Base-by-base conservation (phyloP, 768 basidiomycete species). In the Serendipita vermifera region DNA sequence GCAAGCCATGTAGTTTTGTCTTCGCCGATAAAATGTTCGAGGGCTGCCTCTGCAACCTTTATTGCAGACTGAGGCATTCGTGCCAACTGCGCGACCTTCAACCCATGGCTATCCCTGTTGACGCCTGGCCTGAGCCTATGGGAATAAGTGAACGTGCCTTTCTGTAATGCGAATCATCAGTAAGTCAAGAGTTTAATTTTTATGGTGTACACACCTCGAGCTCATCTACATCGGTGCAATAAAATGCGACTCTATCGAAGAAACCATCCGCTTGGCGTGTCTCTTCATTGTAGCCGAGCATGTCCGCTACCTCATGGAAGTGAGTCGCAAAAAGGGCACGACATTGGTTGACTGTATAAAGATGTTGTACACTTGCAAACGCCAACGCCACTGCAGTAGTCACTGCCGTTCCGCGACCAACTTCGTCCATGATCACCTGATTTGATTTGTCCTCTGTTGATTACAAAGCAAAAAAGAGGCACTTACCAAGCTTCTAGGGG, bases 351-450 rank as follows among this genome's bases (percentile, higher is more conserved):
- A 77, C 75, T 33, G 77, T 70, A 35, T 81, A 69, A 17, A 97
- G 75, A 66, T 97, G 83, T 63, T 93, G 83, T 32, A 93, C 75
- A 2, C 89, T 82, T 4, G 89, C 87, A 64, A 90, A 97, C 15
- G 96, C 93, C 53, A 98, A 88, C 0, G 94, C 90, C 13, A 97
- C 68, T 7, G 94, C 94, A 63, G 96, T 93, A 59, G 81, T 81
- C 5, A 92, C 81, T 0, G 92, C 92, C 3, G 94, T 98, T 32
- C 94, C 94, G 62, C 94, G 73, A 4, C 94, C 94, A n/a, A 99
- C 92, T 72, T 99, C 94, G 66, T 99, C 94, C 89, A 99, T 93
- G 60, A 99, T 93, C n/a, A 98, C 86, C 89, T 92, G 62, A 26
- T 9, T 6, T 22, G 39, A 26, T 31, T n/a, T n/a, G n/a, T n/a